Conservation (phyloP, 139 green algal genomes). For the Closterium sp. region DNA sequence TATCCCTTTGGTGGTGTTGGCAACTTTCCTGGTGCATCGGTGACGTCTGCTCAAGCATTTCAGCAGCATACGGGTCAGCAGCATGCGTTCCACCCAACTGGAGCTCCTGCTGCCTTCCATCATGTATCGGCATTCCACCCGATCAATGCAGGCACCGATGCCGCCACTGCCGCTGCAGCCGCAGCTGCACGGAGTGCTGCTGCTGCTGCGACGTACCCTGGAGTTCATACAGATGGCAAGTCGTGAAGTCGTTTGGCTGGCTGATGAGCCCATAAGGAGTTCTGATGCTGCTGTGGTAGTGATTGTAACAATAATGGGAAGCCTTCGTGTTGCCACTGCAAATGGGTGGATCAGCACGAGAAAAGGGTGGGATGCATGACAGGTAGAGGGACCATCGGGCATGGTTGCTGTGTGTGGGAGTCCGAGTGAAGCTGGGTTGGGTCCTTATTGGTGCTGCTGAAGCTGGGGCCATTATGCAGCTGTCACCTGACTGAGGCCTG, state of each 20-base stretch:
- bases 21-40: not conserved
- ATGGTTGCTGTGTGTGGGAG: no score
- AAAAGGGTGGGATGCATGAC: not conserved
- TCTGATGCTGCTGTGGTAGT: not conserved
- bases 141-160: not conserved
- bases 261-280: not conserved
- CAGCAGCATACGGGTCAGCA: not conserved
- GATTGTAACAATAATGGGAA: not conserved
- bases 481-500: not conserved
- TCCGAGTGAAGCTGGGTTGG: not conserved
- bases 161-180: not conserved
- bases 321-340: not conserved
- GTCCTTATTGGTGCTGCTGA: not conserved
- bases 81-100: not conserved
- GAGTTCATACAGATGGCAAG: not conserved
- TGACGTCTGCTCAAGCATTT: not conserved
- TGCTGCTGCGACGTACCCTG: not conserved
- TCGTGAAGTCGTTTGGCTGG: not conserved
- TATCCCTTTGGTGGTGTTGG: not conserved
- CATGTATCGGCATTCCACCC: not conserved
- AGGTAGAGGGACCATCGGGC: not conserved
- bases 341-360: not conserved
- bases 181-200: not conserved
- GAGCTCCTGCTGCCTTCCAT: not conserved
- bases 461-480: not conserved